These are phyloP conservation scores for Capsella rubella DNA, from an alignment of 441 rosid genomes.

Conservation along the genomic window DNA sequence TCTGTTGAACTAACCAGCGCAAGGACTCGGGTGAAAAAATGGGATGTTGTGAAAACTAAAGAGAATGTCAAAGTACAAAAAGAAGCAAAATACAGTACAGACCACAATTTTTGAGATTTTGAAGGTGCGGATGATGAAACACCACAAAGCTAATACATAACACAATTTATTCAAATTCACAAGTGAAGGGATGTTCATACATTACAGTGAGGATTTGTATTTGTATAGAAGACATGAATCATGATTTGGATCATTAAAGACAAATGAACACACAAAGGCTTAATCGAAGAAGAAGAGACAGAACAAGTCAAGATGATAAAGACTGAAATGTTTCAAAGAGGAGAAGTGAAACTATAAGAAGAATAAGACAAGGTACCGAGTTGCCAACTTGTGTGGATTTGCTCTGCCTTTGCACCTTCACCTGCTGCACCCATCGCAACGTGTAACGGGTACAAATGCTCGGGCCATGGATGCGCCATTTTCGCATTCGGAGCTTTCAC, in stretches of 20 bases:
- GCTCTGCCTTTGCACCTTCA: constrained; percentile 69
- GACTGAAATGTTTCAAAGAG: constrained; percentile 26
- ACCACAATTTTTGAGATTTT: too few species aligned
- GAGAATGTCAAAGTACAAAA: too few species aligned
- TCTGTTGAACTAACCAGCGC: too few species aligned
- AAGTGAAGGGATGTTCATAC: neutral
- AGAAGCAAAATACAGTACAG: too few species aligned
- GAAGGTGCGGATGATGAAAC: neutral
- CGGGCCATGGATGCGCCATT: constrained; percentile 87
- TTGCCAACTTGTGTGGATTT: constrained; percentile 85
- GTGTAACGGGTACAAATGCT: constrained; percentile 90
- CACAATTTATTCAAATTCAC: constrained; percentile 21
- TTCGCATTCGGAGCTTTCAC: constrained; percentile 76
- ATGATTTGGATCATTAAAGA: neutral
- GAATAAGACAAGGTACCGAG: constrained; percentile 77
- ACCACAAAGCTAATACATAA: neutral
- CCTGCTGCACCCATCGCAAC: constrained; percentile 96
- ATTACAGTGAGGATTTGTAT: constrained; percentile 1
- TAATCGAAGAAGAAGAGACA: neutral
- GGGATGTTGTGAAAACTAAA: too few species aligned
- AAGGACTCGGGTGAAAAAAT: too few species aligned
- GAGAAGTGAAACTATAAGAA: constrained; percentile 73
- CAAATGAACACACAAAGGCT: constrained; percentile 12
- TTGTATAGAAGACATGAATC: neutral
- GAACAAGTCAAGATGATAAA: constrained; percentile 1